phyloP scores from a whole-genome alignment of 2,329 filamentous ascomycete species.

The Monosporascus sp. region DNA sequence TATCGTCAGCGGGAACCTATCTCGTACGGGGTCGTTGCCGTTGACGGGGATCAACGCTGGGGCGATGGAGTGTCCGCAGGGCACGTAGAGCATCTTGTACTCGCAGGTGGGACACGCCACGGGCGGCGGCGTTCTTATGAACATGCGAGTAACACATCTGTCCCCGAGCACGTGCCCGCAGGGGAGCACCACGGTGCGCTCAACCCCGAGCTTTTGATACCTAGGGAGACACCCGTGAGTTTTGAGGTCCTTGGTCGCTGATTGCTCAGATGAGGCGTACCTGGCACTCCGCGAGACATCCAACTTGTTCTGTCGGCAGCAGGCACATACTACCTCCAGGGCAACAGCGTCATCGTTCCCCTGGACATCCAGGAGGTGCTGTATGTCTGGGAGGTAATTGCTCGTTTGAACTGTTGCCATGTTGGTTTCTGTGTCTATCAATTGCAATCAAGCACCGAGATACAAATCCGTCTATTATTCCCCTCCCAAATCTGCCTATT shows the following conservation, averaged over 20 bases:
- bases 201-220: constrained; percentile 12
- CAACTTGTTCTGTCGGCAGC: constrained; percentile 12
- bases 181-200: constrained; percentile 15
- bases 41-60: constrained; percentile 11
- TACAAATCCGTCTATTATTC: accelerated
- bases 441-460: not conserved
- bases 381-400: constrained; percentile 19
- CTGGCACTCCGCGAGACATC: constrained; percentile 14
- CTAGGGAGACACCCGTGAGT: constrained; percentile 2
- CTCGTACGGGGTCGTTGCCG: constrained; percentile 10
- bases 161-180: constrained; percentile 22
- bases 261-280: not conserved
- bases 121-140: not conserved
- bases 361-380: constrained; percentile 13
- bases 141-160: constrained; percentile 12
- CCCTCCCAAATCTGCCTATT: not conserved
- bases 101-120: constrained; percentile 17
- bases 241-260: not conserved
- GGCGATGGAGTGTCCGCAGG: constrained; percentile 15
- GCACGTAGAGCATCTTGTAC: constrained; percentile 14
- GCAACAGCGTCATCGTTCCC: constrained; percentile 1
- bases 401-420: constrained; percentile 12
- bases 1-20: constrained; percentile 17
- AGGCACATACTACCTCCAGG: constrained; percentile 12
- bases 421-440: not conserved